Conservation (phyloP, 345 rosid genomes). For the Erucastrum elatum region DNA sequence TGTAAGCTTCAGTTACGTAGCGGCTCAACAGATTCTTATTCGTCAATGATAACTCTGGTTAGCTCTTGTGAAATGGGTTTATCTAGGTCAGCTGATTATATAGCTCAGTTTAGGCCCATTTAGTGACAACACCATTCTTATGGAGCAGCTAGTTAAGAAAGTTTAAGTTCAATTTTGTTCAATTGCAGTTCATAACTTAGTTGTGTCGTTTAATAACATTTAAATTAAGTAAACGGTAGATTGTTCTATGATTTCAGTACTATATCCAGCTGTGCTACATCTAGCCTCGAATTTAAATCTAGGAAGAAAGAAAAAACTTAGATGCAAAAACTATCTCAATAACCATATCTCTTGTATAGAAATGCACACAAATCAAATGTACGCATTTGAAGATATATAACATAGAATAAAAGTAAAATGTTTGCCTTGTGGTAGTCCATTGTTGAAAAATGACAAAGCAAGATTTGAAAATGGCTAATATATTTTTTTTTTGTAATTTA, state of each 20-base stretch:
- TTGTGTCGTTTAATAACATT: neutral
- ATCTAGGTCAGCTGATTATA: neutral
- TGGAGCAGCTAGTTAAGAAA: neutral
- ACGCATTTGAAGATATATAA: conserved; percentile 1
- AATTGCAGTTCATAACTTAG: neutral
- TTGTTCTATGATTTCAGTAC: neutral
- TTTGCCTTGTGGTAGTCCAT: conserved; percentile 18
- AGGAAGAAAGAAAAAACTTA: conserved; percentile 14
- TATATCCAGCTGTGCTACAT: neutral
- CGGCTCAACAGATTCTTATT: no score
- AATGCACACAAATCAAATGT: neutral
- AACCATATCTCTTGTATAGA: conserved; percentile 11
- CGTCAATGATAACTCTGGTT: neutral
- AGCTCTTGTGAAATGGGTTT: neutral
- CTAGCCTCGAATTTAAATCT: neutral
- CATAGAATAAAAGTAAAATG: neutral
- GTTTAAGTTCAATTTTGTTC: neutral
- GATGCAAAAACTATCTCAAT: conserved; percentile 25
- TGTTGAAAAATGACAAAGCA: conserved; percentile 24
- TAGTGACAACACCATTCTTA: neutral
- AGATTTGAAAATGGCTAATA: neutral
- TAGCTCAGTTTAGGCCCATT: neutral
- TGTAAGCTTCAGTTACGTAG: neutral
- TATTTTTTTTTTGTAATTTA: conserved; percentile 11
- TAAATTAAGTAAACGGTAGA: no score